These are phyloP conservation scores for Aspergillus versicolor DNA, from an alignment of 2,329 filamentous ascomycete species.

Conservation along the genomic window DNA sequence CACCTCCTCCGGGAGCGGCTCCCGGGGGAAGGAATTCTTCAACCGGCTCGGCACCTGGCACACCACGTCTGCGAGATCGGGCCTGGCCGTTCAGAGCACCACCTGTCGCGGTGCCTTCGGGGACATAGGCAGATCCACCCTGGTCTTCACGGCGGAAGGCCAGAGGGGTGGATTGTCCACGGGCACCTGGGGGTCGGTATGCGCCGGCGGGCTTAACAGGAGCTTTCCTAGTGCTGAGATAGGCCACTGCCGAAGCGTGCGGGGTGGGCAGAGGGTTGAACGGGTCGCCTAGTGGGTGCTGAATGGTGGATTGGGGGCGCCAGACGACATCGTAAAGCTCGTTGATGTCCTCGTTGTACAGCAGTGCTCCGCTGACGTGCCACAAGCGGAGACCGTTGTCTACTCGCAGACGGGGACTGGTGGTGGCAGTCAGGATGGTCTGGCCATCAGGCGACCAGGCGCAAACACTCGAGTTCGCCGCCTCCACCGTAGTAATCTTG, in stretches of 20 bases:
- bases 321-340: slow-evolving; percentile 90
- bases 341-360: slow-evolving; percentile 94
- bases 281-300: slow-evolving; percentile 66
- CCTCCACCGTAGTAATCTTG: slow-evolving; percentile 92
- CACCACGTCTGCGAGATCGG: slow-evolving; percentile 67
- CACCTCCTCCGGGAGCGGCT: slow-evolving; percentile 65
- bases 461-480: slow-evolving; percentile 92
- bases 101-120: slow-evolving; percentile 68
- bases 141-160: slow-evolving; percentile 98
- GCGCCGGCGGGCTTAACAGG: slow-evolving; percentile 96
- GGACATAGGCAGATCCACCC: slow-evolving; percentile 82
- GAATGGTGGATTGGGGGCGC: slow-evolving; percentile 70
- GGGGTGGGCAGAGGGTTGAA: slow-evolving; percentile 72
- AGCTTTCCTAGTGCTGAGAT: slow-evolving; percentile 83
- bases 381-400: slow-evolving; percentile 96
- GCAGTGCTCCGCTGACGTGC: slow-evolving; percentile 82
- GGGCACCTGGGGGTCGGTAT: slow-evolving; percentile 90
- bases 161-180: slow-evolving; percentile 82
- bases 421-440: slow-evolving; percentile 96
- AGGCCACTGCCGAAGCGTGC: slow-evolving; percentile 78
- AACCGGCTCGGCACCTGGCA: slow-evolving; percentile 81
- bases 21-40: slow-evolving; percentile 66
- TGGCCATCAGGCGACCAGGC: slow-evolving; percentile 96
- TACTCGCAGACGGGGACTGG: slow-evolving; percentile 88
- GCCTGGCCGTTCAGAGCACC: slow-evolving; percentile 75